Evolutionary conservation across 768 basidiomycete species (phyloP), one percentile per base, ranked within the genome.

Genomic region (Amanita inopinata): DNA sequence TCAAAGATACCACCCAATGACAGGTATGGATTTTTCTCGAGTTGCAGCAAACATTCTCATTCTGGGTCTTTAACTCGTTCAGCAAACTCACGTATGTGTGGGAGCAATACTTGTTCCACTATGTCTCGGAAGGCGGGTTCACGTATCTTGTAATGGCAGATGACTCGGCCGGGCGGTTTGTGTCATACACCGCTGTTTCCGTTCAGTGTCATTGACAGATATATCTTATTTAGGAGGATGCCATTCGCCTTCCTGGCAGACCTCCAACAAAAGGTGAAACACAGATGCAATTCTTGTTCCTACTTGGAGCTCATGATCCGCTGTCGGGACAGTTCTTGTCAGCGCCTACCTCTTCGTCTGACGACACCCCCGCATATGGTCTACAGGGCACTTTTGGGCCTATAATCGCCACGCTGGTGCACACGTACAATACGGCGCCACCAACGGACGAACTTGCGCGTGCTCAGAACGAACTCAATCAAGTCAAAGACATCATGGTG

Each of bases 401-500:
- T 17, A 71, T 69, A 5, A 79, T 90, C 45, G 73, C 81, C 9
- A 65, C 76, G 47, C 69, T 94, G 43, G 76, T 94, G 80, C 73
- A 87, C 54, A 78, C 81, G 37, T 99, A 88, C 68, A 91, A 90
- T 55, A 91, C 89, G 22, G 64, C 78, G 6, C 92, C 93, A 11
- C 92, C 89, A 27, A 61, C 71, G 5, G 96, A 99, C 58, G 90
- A 93, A 48, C 77, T 98, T 44, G 67, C 82, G 14, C 85, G 89
- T 48, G 94, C 94, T 4, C 92, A 92, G 56, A 74, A 75, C 3
- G 92, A 97, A 60, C 71, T 91, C 31, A 78, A 79, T 47, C 86
- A 89, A 51, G 87, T 96, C 35, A 97, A 96, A 60, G 83, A 92
- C 54, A 89, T 96, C 62, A 94, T 96, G 92, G 93, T 97, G 38